These are phyloP conservation scores for Boletus rufocinnamomeus DNA, from an alignment of 768 basidiomycete genomes.

Conservation along the genomic window DNA sequence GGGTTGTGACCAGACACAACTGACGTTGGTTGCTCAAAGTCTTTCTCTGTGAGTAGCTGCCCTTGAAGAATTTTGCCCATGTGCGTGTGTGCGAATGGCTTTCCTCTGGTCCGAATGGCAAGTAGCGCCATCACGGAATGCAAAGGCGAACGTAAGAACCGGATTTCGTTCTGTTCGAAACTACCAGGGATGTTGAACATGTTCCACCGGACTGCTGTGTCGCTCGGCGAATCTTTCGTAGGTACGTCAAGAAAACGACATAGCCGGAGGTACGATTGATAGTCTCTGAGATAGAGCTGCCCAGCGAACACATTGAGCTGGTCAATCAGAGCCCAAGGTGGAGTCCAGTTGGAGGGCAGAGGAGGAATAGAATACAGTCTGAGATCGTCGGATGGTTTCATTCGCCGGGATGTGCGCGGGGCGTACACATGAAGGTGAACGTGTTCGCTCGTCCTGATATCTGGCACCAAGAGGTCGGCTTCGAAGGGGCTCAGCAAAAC, in stretches of 20 bases:
- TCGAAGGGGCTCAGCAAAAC: constrained; percentile 30
- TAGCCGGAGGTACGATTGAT: constrained; percentile 20
- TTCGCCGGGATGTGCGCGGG: constrained; percentile 37
- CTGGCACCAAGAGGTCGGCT: constrained; percentile 39
- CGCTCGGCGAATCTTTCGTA: neutral
- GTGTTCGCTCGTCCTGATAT: constrained; percentile 33
- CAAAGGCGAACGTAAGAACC: neutral
- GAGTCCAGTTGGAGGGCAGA: neutral
- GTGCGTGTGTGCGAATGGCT: neutral
- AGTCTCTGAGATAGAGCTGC: constrained; percentile 16
- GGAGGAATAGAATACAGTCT: constrained; percentile 12
- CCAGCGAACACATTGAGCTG: constrained; percentile 15
- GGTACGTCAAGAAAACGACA: constrained; percentile 26
- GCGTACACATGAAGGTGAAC: constrained; percentile 44
- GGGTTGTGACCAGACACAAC: no score
- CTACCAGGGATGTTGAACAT: neutral
- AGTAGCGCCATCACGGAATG: neutral
- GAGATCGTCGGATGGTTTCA: constrained; percentile 39
- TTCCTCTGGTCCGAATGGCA: neutral
- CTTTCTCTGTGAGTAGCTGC: neutral
- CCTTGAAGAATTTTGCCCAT: constrained; percentile 3
- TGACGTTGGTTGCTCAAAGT: neutral
- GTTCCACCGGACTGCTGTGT: neutral
- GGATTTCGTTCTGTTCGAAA: neutral
- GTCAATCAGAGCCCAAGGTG: constrained; percentile 2